Conservation (phyloP, 805 yeast genomes). For the Lipomyces sp. region DNA sequence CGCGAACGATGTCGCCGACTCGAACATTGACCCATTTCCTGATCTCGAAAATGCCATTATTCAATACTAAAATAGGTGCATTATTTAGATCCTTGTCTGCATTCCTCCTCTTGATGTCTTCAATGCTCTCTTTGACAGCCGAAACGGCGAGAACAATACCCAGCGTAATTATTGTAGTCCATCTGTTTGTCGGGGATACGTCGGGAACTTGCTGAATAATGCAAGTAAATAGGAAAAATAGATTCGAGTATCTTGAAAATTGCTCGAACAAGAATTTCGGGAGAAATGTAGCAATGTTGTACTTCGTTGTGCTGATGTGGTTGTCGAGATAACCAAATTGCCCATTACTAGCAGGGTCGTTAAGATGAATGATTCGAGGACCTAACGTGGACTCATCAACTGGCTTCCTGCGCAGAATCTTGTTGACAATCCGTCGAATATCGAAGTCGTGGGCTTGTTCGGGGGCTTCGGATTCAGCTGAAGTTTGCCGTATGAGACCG, state of each 20-base stretch:
- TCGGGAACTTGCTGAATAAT: constrained; percentile 94
- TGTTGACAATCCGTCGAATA: constrained; percentile 7
- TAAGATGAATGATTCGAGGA: constrained; percentile 65
- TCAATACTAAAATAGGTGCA: constrained; percentile 67
- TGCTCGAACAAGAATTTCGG: constrained; percentile 96
- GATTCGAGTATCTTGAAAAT: constrained; percentile 92
- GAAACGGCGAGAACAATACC: constrained; percentile 82
- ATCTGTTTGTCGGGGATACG: constrained; percentile 94
- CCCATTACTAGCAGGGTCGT: constrained; percentile 56
- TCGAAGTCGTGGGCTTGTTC: constrained; percentile 13
- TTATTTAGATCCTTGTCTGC: constrained; percentile 89
- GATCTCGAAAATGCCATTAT: constrained; percentile 59
- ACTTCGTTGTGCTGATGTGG: constrained; percentile 91
- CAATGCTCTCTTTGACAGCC: constrained; percentile 85
- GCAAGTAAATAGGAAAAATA: constrained; percentile 89
- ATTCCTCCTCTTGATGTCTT: constrained; percentile 80
- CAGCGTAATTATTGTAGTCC: constrained; percentile 90
- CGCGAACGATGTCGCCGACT: constrained; percentile 88
- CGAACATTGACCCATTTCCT: constrained; percentile 81
- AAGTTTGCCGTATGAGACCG: background rate
- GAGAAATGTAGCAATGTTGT: constrained; percentile 85
- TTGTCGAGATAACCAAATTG: constrained; percentile 65
- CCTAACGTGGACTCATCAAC: constrained; percentile 39
- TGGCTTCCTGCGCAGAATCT: constrained; percentile 32
- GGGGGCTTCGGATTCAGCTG: background rate